Percentiles rank a stretch among this genome's conserved stretches.
Conservation (phyloP, 1,284 basidiomycete species). For the Sporisorium exsertum region DNA sequence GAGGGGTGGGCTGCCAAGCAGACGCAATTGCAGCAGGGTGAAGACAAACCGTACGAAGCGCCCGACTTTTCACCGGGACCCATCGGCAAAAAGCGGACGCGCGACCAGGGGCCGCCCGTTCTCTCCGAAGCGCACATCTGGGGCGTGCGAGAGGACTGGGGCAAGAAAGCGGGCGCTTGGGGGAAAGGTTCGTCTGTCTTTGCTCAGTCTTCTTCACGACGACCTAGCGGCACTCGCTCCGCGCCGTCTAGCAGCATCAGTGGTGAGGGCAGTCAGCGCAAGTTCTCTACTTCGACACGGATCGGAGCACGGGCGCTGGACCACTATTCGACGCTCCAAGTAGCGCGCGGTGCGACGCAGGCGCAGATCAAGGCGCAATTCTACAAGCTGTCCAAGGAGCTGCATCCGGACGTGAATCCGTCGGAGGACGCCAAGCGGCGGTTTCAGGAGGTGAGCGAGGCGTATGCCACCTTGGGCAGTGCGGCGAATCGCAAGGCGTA, state of each 20-base stretch:
- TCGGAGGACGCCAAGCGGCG: conserved; percentile 60
- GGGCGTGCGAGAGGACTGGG: conserved; percentile 73
- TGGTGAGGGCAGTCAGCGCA: conserved; percentile 2
- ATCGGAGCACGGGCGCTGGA: conserved; percentile 6
- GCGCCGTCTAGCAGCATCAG: background rate
- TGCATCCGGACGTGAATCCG: conserved; percentile 66
- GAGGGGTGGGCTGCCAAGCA: conserved; percentile 7
- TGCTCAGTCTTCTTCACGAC: conserved; percentile 68
- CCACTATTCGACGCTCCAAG: conserved; percentile 52
- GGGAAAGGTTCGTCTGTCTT: conserved; percentile 70
- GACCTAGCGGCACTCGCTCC: background rate
- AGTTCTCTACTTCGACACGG: conserved; percentile 7
- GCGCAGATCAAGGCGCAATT: conserved; percentile 68
- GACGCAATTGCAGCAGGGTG: background rate
- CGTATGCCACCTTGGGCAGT: conserved; percentile 61
- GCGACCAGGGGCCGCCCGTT: conserved; percentile 49
- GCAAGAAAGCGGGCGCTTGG: conserved; percentile 71
- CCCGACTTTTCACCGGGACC: conserved; percentile 34
- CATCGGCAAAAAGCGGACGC: conserved; percentile 29
- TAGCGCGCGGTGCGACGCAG: conserved; percentile 51
- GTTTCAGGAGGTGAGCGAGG: conserved; percentile 67
- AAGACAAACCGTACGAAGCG: conserved; percentile 6
- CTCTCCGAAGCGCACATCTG: conserved; percentile 55
- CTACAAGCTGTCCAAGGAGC: conserved; percentile 67
- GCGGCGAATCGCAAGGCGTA: conserved; percentile 22